phyloP scores from a whole-genome alignment of 257 asterid species.

The Orobanche coerulescens region DNA sequence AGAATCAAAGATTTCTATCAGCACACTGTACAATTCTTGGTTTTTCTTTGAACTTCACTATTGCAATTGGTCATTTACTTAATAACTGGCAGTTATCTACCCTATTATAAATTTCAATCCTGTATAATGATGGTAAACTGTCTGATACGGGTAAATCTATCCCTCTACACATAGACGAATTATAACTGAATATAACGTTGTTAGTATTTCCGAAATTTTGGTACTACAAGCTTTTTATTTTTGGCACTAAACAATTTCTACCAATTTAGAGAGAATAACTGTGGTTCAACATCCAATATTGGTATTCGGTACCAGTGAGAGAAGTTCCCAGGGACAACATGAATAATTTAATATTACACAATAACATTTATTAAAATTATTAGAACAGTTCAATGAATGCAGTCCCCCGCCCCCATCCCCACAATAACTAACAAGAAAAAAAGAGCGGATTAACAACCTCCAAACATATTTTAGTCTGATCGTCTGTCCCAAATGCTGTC shows the following conservation, averaged over 20 bases:
- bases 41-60: not conserved
- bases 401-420: not conserved
- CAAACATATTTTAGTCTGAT: conserved; percentile 67
- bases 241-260: not conserved
- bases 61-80: not conserved
- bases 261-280: not conserved
- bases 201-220: not conserved
- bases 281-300: not conserved
- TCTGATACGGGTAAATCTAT: not conserved
- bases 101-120: not conserved
- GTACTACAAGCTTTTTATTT: not conserved
- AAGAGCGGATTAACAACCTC: conserved; percentile 40
- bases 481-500: conserved; percentile 80
- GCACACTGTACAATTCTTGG: not conserved
- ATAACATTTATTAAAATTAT: not conserved
- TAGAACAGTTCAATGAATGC: not conserved
- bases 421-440: not conserved
- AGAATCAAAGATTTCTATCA: too few species aligned
- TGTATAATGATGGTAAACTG: not conserved
- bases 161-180: not conserved
- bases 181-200: not conserved
- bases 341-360: not conserved
- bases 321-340: not conserved
- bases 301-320: not conserved
- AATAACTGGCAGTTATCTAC: not conserved